phyloP scores from a whole-genome alignment of 108 stramenopile species.

The Discostella stelligeroides region DNA sequence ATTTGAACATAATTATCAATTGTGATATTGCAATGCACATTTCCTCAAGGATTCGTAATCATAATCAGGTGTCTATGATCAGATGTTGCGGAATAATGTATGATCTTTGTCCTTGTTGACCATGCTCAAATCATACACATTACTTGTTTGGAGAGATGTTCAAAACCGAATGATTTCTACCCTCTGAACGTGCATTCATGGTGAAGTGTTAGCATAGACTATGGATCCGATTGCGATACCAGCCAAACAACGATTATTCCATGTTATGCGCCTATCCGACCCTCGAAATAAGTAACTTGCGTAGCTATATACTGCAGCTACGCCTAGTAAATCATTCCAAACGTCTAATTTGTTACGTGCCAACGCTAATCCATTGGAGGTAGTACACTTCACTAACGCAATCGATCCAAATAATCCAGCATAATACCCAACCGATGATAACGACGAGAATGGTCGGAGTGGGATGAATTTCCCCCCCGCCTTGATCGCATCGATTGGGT shows the following conservation, averaged over 20 bases:
- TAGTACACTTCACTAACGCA: slow-evolving; percentile 18
- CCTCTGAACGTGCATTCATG: slow-evolving; percentile 7
- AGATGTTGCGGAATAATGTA: too few species aligned
- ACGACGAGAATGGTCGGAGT: slow-evolving; percentile 36
- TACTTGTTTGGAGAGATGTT: too few species aligned
- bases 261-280: slow-evolving; percentile 21
- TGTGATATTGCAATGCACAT: too few species aligned
- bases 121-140: too few species aligned
- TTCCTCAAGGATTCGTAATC: too few species aligned
- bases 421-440: slow-evolving; percentile 33
- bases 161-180: too few species aligned
- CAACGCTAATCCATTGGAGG: slow-evolving; percentile 26
- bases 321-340: slow-evolving; percentile 29
- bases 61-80: too few species aligned
- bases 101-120: too few species aligned
- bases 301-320: slow-evolving; percentile 21
- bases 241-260: slow-evolving; percentile 38
- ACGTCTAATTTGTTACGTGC: slow-evolving; percentile 21
- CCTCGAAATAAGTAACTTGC: slow-evolving; percentile 9
- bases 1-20: too few species aligned
- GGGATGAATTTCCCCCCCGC: slow-evolving; percentile 24
- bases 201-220: slow-evolving; percentile 30
- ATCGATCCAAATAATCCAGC: slow-evolving; percentile 30
- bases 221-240: slow-evolving; percentile 25
- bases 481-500: slow-evolving; percentile 15